These are phyloP conservation scores for Lentinula aciculospora DNA, from an alignment of 768 basidiomycete genomes.

Conservation along the genomic window DNA sequence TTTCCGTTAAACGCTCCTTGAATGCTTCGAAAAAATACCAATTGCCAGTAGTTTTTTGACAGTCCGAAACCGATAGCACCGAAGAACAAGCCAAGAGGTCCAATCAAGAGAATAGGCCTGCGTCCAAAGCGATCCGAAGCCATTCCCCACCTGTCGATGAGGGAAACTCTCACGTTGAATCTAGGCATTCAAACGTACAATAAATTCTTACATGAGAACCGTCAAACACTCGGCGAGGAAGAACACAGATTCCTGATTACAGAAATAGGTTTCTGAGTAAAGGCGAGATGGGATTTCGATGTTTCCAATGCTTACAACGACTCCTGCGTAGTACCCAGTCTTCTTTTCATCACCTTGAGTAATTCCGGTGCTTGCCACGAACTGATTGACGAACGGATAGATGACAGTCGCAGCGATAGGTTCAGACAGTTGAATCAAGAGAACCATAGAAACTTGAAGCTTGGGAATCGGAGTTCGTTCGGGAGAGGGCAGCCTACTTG, in stretches of 20 bases:
- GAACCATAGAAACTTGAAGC: conserved; percentile 30
- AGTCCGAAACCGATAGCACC: conserved; percentile 23
- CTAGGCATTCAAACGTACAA: background rate
- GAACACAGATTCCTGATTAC: conserved; percentile 22
- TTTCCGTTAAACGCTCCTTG: conserved; percentile 27
- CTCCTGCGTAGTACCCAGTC: conserved; percentile 18
- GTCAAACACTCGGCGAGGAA: conserved; percentile 21
- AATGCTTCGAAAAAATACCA: conserved; percentile 19
- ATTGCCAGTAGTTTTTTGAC: conserved; percentile 2
- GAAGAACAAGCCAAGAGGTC: conserved; percentile 22
- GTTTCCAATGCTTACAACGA: conserved; percentile 12
- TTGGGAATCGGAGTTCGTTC: conserved; percentile 28
- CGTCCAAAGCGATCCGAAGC: conserved; percentile 25
- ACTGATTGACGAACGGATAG: conserved; percentile 17
- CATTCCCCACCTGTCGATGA: conserved; percentile 17
- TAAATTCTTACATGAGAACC: conserved; percentile 9
- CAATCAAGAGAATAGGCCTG: conserved; percentile 23
- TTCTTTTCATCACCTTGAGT: conserved; percentile 13
- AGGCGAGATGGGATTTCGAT: background rate
- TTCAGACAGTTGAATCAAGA: conserved; percentile 28
- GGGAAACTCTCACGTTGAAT: background rate
- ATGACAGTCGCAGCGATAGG: conserved; percentile 23
- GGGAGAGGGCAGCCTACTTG: background rate
- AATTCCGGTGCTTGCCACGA: conserved; percentile 12
- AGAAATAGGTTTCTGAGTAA: background rate